A percentile compares a stretch with the other conserved stretches of the same genome.
Evolutionary conservation across 306 rosid genomes (phyloP).

Genomic region (Alnus rubra): DNA sequence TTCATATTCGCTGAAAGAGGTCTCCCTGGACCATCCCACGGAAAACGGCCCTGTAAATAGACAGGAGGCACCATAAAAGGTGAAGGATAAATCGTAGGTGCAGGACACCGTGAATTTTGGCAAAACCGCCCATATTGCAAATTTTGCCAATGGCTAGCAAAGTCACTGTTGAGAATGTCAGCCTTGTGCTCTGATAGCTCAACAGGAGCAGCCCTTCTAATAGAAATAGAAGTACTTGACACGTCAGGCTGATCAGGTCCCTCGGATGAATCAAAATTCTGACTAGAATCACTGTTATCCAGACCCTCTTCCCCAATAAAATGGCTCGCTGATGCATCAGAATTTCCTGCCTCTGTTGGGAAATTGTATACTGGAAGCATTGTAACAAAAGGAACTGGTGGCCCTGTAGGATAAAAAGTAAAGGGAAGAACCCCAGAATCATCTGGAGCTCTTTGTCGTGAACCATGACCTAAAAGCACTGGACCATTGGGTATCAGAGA

Average conservation of each 20-base stretch:
- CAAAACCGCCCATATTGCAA: slow-evolving; percentile 77
- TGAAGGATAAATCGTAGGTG: slow-evolving; percentile 58
- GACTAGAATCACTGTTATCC: slow-evolving; percentile 64
- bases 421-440: slow-evolving; percentile 59
- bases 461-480: slow-evolving; percentile 65
- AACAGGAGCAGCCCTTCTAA: slow-evolving; percentile 44
- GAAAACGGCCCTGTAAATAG: slow-evolving; percentile 76
- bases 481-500: slow-evolving; percentile 62
- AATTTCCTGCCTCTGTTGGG: slow-evolving; percentile 55
- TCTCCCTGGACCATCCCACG: slow-evolving; percentile 97
- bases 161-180: slow-evolving; percentile 89
- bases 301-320: slow-evolving; percentile 58
- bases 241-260: slow-evolving; percentile 58
- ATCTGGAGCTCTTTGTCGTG: slow-evolving; percentile 68
- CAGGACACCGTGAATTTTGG: slow-evolving; percentile 54
- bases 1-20: slow-evolving; percentile 68
- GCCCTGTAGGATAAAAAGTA: slow-evolving; percentile 91
- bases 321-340: slow-evolving; percentile 66
- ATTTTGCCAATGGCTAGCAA: slow-evolving; percentile 79
- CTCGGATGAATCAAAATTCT: slow-evolving; percentile 62
- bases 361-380: slow-evolving; percentile 76
- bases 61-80: slow-evolving; percentile 70
- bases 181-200: slow-evolving; percentile 54
- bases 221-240: slow-evolving; percentile 49
- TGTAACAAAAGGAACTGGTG: slow-evolving; percentile 90